Evolutionary conservation across 352 stramenopile species (phyloP), one percentile per base, ranked within the genome.

Genomic region (Peronospora belbahrii): DNA sequence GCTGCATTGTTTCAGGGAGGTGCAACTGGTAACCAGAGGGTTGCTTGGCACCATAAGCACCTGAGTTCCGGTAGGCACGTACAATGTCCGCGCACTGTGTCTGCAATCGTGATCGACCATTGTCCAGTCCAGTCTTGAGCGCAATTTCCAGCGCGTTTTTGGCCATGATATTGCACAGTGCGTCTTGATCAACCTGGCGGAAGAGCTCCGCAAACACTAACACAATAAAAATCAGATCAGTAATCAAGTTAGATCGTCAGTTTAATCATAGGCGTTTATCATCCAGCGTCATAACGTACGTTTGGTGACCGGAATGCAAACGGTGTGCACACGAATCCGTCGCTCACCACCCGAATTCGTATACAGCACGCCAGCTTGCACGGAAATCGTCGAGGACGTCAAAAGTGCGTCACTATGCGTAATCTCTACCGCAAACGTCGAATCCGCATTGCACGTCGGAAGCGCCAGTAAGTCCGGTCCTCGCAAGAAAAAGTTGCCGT

Each of bases 401-500:
- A 99, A 64, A 49, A 97, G 79, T 39, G 89, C 85, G 45, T 98
- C 95, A 56, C 98, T 97, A 67, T 98, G 94, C 40, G 81, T 89
- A 43, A 99, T 86, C 65, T 99, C 96, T 51, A 99, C 85, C 1
- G 75, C 95, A 65, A 97, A 99, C 4, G 95, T 93, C 15, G 90
- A 96, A 59, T 99, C 97, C 3, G 88, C 72, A 45, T 96, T 95
- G 62, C 83, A 94, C 40, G 96, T 98, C 18, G 97, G 97, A 23
- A 99, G 68, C 11, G 96, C 94, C 47, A 99, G 66, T 0, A 99
- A 74, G 65, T 99, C 97, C 2, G 91, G 95, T 15, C 95, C 96
- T 20, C 96, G 88, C 61, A 99, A 85, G 62, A 97, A 98, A 55
- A 97, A 97, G 62, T 99, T 99, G 57, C 97, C 97, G 67, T 98